Conservation (phyloP, 768 basidiomycete species). For the Trametes gibbosa region DNA sequence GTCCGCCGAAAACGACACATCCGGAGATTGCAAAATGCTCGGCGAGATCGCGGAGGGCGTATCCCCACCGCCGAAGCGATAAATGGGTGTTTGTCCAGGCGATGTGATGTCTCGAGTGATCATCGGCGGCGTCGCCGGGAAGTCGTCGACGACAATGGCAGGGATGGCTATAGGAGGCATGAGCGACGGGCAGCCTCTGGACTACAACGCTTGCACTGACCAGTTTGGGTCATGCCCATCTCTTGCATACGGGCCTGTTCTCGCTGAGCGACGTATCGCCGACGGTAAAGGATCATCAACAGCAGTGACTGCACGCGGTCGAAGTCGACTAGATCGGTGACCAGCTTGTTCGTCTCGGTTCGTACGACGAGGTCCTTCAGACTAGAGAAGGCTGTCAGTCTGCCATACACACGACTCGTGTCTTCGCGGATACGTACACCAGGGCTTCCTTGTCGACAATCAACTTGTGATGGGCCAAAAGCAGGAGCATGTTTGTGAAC, state of each 20-base stretch:
- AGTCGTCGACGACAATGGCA: constrained; percentile 63
- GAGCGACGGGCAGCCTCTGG: neutral
- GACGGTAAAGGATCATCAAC: constrained; percentile 69
- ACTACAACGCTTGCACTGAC: constrained; percentile 27
- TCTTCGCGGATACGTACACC: constrained; percentile 51
- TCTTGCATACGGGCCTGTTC: constrained; percentile 39
- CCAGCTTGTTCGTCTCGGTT: constrained; percentile 73
- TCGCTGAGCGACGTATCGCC: constrained; percentile 56
- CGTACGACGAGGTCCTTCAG: constrained; percentile 78
- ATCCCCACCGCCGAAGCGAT: constrained; percentile 21
- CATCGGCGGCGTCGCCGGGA: constrained; percentile 47
- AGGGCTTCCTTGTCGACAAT: constrained; percentile 88
- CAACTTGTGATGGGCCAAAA: constrained; percentile 89
- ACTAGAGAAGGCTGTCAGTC: constrained; percentile 38
- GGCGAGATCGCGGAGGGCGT: constrained; percentile 39
- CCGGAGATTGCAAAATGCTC: constrained; percentile 36
- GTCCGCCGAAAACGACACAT: constrained; percentile 48
- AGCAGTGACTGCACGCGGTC: constrained; percentile 82
- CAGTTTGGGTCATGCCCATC: constrained; percentile 40
- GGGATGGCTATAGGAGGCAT: constrained; percentile 56
- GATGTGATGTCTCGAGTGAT: constrained; percentile 58
- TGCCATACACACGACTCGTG: neutral
- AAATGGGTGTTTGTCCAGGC: constrained; percentile 24
- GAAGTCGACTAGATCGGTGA: constrained; percentile 80
- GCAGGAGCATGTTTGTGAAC: constrained; percentile 83